phyloP scores from a whole-genome alignment of 768 basidiomycete genomes.

The Suillus brevipes region DNA sequence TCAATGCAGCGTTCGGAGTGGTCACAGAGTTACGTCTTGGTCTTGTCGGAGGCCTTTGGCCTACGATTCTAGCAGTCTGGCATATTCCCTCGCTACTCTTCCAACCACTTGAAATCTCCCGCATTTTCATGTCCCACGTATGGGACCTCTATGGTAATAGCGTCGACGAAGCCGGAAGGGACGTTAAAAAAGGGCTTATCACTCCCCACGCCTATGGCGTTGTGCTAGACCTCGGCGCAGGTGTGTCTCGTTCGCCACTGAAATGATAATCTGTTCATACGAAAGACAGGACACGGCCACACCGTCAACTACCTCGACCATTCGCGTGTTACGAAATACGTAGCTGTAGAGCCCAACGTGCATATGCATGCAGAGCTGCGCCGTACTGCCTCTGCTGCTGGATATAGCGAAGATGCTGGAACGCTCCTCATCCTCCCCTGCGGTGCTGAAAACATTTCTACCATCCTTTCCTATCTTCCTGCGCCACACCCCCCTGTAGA shows the following conservation, averaged over 20 bases:
- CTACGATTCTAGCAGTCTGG: conserved; percentile 48
- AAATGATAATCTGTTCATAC: neutral
- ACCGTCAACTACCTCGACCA: conserved; percentile 60
- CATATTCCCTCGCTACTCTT: conserved; percentile 46
- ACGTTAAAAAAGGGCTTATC: conserved; percentile 49
- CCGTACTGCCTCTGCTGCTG: conserved; percentile 45
- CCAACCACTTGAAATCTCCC: conserved; percentile 45
- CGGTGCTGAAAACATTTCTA: conserved; percentile 58
- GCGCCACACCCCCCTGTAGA: conserved; percentile 44
- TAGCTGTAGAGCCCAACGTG: conserved; percentile 71
- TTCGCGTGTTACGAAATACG: conserved; percentile 55
- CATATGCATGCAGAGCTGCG: conserved; percentile 63
- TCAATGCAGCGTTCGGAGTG: neutral
- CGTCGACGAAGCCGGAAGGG: conserved; percentile 43
- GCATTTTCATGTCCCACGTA: conserved; percentile 56
- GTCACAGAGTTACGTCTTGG: conserved; percentile 42
- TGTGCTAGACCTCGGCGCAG: conserved; percentile 70
- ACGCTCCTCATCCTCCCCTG: conserved; percentile 58
- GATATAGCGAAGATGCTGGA: conserved; percentile 53
- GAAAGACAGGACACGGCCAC: conserved; percentile 59
- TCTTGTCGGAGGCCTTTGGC: conserved; percentile 36
- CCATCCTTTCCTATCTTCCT: conserved; percentile 44
- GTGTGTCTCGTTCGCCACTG: conserved; percentile 32
- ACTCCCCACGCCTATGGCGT: conserved; percentile 55
- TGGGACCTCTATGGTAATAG: conserved; percentile 53